Base-by-base conservation (phyloP, 1,139 yeast species). In the Taphrina communis region DNA sequence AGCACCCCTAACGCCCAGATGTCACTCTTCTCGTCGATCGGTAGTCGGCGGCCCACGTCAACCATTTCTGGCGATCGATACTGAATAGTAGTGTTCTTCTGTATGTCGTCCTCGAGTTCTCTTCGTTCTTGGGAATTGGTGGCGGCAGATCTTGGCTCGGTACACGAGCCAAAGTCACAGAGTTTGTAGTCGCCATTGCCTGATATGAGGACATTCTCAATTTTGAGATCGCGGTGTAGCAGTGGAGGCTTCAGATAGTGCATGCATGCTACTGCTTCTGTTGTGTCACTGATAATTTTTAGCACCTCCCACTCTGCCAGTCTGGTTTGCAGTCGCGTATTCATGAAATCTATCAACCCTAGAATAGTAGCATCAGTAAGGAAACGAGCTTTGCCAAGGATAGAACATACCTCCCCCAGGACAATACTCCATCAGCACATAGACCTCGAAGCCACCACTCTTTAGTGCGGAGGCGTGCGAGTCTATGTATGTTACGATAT, bases 21-120 rank as follows among this genome's bases (percentile, higher is more conserved):
- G 78, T 94, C 99, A 72, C 93, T 86, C 77, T 94, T 94, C 76
- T 94, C 98, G 78, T 93, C 96, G 71, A 94, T 89, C 2, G 98
- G 96, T 71, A 88, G 83, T 3, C 95, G 90, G 72, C 89, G 84
- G 72, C 88, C 85, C 57, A 94, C 82, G 78, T 94, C 98, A 68
- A 95, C 84, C 99, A 94, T 94, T 78, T 94, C 99, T 0, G 99
- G 99, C 0, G 97, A 84, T 73, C 99, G 83, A 78, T 94, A 94
- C 78, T 94, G 99, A n/a, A 97, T 97, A 1, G 99, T 94, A 0
- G 99, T 94, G 77, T 94, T 95, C 72, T 88, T 88, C 81, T 90
- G 86, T 70, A 94, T 85, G 76, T 94, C 97, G 73, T 90, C 90
- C 72, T 89, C 90, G 59, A 93, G 79, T 17, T 84, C 80, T 67